Evolutionary conservation across 495 filamentous ascomycete species (phyloP).

Genomic region (Podospora pseudopauciseta): DNA sequence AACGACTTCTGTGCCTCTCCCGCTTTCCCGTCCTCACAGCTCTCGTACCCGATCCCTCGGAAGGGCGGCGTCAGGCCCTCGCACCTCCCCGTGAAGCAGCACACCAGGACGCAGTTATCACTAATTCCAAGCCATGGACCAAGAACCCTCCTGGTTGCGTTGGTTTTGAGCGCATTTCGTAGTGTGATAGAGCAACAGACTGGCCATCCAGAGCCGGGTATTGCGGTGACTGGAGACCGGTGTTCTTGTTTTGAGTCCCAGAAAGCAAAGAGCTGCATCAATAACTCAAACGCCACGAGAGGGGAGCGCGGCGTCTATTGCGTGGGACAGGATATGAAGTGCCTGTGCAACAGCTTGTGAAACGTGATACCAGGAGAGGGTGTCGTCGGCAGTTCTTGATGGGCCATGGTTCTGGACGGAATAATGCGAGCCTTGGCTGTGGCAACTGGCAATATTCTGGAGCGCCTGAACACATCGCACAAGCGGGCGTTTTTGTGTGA

Average conservation of each 20-base stretch:
- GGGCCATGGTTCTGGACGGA: not conserved
- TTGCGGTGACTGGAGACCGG: not conserved
- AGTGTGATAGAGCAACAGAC: not conserved
- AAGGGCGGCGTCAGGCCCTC: constrained; percentile 1
- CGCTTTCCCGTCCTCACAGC: constrained; percentile 2
- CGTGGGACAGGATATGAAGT: not conserved
- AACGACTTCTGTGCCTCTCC: not conserved
- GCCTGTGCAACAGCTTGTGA: not conserved
- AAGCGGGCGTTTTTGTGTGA: not conserved
- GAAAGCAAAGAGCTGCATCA: not conserved
- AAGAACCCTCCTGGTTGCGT: not conserved
- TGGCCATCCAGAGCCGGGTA: not conserved
- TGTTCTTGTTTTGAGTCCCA: not conserved
- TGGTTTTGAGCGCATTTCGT: not conserved
- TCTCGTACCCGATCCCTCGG: constrained; percentile 1
- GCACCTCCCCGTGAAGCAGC: not conserved
- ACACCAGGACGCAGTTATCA: not conserved
- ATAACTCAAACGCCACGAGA: constrained; percentile 2
- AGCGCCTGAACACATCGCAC: not conserved
- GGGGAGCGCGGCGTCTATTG: not conserved
- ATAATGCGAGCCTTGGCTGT: not conserved
- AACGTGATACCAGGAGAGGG: not conserved
- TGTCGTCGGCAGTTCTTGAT: not conserved
- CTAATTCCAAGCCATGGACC: not conserved
- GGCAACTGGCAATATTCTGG: not conserved